Evolutionary conservation across 78 protist genomes (phyloP).

Genomic region (Dictyostelium discoideum): DNA sequence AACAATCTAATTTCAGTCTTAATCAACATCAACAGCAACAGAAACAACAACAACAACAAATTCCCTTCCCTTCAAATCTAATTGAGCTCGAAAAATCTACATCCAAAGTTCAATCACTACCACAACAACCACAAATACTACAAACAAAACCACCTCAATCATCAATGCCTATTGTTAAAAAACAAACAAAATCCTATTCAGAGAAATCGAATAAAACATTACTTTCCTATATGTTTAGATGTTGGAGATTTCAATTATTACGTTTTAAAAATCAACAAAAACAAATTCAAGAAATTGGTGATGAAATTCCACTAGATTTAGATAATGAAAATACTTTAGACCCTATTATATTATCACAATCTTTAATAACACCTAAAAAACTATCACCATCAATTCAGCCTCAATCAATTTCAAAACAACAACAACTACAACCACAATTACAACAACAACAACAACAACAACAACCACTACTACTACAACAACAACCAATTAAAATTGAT

Average conservation of each 20-base stretch:
- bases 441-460: neutral
- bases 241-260: slow-evolving; percentile 11
- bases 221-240: slow-evolving; percentile 29
- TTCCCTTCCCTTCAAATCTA: neutral
- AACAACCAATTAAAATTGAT: neutral
- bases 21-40: neutral
- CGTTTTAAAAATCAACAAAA: neutral
- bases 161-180: neutral
- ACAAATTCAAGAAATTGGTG: neutral
- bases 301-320: neutral
- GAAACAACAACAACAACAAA: no score
- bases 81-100: neutral
- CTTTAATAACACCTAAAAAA: neutral
- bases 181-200: slow-evolving; percentile 1
- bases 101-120: neutral
- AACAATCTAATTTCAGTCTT: neutral
- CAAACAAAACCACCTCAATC: neutral
- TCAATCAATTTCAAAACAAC: neutral
- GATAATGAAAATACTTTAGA: neutral
- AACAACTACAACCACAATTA: neutral
- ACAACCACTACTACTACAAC: neutral
- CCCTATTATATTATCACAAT: neutral
- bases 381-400: neutral
- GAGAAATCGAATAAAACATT: slow-evolving; percentile 28
- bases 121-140: neutral